Evolutionary conservation across 352 stramenopile species (phyloP).

Genomic region (Pythium rishiriense): DNA sequence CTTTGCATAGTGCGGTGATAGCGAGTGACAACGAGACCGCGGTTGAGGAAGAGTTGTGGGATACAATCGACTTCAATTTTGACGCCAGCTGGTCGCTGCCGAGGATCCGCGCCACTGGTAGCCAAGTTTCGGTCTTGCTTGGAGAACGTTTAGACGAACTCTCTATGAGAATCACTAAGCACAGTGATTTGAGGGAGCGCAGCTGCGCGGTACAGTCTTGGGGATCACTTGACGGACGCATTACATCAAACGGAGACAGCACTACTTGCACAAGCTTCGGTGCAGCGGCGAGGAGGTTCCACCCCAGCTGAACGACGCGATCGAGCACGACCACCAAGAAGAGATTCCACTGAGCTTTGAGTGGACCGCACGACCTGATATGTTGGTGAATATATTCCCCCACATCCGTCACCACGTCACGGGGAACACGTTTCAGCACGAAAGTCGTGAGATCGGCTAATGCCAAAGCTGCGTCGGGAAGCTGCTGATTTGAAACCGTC

Average conservation of each 20-base stretch:
- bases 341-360: constrained; percentile 18
- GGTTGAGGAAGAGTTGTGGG: constrained; percentile 4
- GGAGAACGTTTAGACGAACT: background rate
- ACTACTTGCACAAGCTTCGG: constrained; percentile 13
- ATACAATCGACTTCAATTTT: constrained; percentile 11
- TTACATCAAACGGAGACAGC: constrained; percentile 14
- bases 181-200: constrained; percentile 20
- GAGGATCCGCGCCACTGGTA: constrained; percentile 6
- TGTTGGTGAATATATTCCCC: constrained; percentile 26
- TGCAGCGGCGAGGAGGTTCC: constrained; percentile 4
- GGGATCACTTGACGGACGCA: background rate
- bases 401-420: constrained; percentile 7
- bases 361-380: constrained; percentile 14
- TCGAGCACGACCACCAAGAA: constrained; percentile 23
- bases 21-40: constrained; percentile 7
- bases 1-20: constrained; percentile 13
- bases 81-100: constrained; percentile 10
- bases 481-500: background rate
- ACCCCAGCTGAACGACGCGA: constrained; percentile 23
- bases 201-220: constrained; percentile 11
- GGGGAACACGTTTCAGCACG: constrained; percentile 12
- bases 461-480: background rate
- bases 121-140: background rate
- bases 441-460: constrained; percentile 25
- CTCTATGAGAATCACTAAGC: constrained; percentile 12